Percentiles rank a stretch among this genome's conserved stretches.
Conservation (phyloP, 306 rosid genomes). For the Quercus suber region DNA sequence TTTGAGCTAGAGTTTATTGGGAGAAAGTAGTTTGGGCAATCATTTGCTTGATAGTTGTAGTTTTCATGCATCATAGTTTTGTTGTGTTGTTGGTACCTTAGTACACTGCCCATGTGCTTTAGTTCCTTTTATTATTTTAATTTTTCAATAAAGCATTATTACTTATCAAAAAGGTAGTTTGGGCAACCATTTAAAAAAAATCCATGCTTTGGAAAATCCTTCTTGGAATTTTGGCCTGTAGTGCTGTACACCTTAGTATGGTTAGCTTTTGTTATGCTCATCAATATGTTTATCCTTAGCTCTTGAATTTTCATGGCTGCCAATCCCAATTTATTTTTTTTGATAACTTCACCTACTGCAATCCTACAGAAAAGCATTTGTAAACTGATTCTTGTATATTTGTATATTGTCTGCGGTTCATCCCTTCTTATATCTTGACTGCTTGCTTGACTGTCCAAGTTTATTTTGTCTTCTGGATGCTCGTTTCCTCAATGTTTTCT, state of each 20-base stretch:
- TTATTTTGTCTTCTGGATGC: constrained; percentile 10
- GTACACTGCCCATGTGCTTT: no score
- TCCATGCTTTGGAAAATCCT: background rate
- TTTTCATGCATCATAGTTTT: no score
- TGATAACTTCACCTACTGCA: background rate
- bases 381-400: background rate
- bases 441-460: background rate
- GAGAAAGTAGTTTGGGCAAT: no score
- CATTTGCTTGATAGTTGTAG: no score
- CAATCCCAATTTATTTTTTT: background rate
- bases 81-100: no score
- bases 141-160: no score
- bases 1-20: no score
- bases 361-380: background rate
- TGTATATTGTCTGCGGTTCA: background rate
- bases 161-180: background rate
- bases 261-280: background rate
- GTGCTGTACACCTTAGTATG: background rate
- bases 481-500: background rate
- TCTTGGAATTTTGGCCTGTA: background rate
- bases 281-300: background rate
- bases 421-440: background rate
- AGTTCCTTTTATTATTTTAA: no score
- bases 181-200: background rate
- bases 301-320: constrained; percentile 1